phyloP scores from a whole-genome alignment of 257 asterid species.

The Leptodermis oblonga region DNA sequence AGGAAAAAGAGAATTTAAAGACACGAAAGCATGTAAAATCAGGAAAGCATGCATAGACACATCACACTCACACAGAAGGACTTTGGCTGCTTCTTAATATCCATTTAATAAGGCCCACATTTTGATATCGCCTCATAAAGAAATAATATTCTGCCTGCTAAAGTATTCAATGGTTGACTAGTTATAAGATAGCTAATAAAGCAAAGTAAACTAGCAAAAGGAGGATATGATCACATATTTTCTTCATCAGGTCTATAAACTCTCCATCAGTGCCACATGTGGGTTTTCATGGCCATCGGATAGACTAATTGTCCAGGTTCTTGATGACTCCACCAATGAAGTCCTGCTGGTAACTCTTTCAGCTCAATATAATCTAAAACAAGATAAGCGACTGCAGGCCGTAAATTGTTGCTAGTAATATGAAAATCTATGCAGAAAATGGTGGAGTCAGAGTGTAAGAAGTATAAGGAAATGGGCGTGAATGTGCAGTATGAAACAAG shows the following conservation, averaged over 20 bases:
- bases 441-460: conserved; percentile 70
- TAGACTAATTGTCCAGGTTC: conserved; percentile 65
- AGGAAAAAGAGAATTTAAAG: neutral
- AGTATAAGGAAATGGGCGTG: conserved; percentile 66
- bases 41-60: neutral
- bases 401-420: conserved; percentile 10
- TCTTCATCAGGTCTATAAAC: conserved; percentile 70
- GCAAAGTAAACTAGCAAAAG: neutral
- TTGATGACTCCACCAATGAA: conserved; percentile 85
- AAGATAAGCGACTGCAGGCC: conserved; percentile 1
- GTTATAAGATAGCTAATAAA: neutral
- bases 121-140: neutral
- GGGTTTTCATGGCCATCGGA: conserved; percentile 85
- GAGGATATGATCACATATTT: conserved; percentile 23
- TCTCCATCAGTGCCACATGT: conserved; percentile 79
- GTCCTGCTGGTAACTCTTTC: conserved; percentile 54
- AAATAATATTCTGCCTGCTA: neutral
- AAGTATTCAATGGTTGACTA: neutral
- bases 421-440: conserved; percentile 40
- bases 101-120: neutral
- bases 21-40: conserved; percentile 5
- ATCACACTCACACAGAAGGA: neutral
- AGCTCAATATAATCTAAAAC: conserved; percentile 8
- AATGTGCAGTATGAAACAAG: conserved; percentile 75
- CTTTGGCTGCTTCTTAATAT: neutral